phyloP scores from a whole-genome alignment of 768 basidiomycete species.

The Leccinum incarnatum region DNA sequence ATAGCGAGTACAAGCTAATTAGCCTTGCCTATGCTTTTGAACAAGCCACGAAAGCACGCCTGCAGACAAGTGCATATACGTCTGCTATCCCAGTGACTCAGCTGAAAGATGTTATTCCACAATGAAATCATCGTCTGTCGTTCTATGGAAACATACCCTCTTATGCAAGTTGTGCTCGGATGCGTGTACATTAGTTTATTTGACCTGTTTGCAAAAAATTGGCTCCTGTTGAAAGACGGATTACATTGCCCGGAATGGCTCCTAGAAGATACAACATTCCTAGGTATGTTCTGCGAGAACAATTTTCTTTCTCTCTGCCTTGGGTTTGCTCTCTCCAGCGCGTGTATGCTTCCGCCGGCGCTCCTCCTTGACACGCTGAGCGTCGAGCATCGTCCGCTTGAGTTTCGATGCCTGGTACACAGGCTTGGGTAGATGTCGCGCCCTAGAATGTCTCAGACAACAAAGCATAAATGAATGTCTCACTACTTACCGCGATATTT shows the following conservation, averaged over 20 bases:
- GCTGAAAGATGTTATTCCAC: slow-evolving; percentile 33
- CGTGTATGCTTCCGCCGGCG: slow-evolving; percentile 86
- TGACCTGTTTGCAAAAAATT: neutral
- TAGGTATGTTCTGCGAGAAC: slow-evolving; percentile 74
- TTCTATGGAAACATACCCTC: slow-evolving; percentile 5
- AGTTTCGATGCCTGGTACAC: slow-evolving; percentile 85
- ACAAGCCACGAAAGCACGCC: slow-evolving; percentile 55
- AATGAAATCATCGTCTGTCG: slow-evolving; percentile 4
- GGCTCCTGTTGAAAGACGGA: neutral
- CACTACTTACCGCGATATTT: slow-evolving; percentile 66
- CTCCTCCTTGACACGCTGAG: slow-evolving; percentile 88
- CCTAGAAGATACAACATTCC: slow-evolving; percentile 15
- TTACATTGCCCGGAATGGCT: slow-evolving; percentile 7
- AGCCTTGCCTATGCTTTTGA: slow-evolving; percentile 64
- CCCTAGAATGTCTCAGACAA: slow-evolving; percentile 38
- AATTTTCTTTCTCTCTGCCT: slow-evolving; percentile 85
- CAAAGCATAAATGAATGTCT: neutral
- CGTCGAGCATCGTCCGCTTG: slow-evolving; percentile 92
- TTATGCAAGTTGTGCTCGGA: neutral
- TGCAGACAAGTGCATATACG: slow-evolving; percentile 46
- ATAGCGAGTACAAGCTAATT: slow-evolving; percentile 56
- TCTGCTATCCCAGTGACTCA: slow-evolving; percentile 58
- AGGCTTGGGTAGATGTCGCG: slow-evolving; percentile 85
- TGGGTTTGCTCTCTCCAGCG: slow-evolving; percentile 82
- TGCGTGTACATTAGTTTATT: slow-evolving; percentile 2